Percentiles rank a stretch among this genome's conserved stretches.
These are phyloP conservation scores for Volvariella surrecta DNA, from an alignment of 1,284 basidiomycete genomes.

Conservation along the genomic window DNA sequence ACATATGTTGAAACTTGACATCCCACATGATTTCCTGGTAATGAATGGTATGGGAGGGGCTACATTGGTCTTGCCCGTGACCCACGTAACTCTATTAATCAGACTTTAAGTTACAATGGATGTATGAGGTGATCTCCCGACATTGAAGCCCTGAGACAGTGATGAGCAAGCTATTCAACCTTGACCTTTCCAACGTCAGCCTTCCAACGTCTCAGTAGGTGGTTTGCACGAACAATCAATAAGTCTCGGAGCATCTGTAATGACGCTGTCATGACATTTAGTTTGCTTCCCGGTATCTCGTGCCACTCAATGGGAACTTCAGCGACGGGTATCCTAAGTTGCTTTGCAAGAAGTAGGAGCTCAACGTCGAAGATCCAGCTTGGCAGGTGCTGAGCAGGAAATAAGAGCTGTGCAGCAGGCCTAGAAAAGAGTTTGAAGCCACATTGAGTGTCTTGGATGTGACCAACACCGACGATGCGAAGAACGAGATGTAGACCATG, in stretches of 20 bases:
- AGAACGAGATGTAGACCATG: constrained; percentile 82
- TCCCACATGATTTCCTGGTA: no score
- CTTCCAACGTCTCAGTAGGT: constrained; percentile 66
- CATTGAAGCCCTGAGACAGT: no score
- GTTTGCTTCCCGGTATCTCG: constrained; percentile 87
- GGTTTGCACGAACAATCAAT: constrained; percentile 77
- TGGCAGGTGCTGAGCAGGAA: constrained; percentile 75
- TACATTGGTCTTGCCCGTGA: no score
- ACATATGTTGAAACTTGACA: no score
- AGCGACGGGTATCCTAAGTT: constrained; percentile 62
- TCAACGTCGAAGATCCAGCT: constrained; percentile 97
- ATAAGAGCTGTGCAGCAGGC: constrained; percentile 68
- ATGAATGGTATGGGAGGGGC: no score
- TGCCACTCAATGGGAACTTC: constrained; percentile 91
- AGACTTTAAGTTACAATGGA: no score
- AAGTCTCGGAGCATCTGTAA: constrained; percentile 86
- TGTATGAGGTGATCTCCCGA: no score
- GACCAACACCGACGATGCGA: constrained; percentile 75
- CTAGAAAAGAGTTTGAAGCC: constrained; percentile 94
- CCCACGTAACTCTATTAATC: no score
- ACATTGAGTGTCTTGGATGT: constrained; percentile 91
- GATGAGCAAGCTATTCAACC: no score
- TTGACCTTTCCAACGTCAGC: no score
- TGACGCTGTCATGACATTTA: constrained; percentile 78
- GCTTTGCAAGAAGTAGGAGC: constrained; percentile 81